A percentile compares a stretch with the other conserved stretches of the same genome.
Evolutionary conservation across 2,329 filamentous ascomycete species (phyloP).

Genomic region (Cladophialophora immunda): DNA sequence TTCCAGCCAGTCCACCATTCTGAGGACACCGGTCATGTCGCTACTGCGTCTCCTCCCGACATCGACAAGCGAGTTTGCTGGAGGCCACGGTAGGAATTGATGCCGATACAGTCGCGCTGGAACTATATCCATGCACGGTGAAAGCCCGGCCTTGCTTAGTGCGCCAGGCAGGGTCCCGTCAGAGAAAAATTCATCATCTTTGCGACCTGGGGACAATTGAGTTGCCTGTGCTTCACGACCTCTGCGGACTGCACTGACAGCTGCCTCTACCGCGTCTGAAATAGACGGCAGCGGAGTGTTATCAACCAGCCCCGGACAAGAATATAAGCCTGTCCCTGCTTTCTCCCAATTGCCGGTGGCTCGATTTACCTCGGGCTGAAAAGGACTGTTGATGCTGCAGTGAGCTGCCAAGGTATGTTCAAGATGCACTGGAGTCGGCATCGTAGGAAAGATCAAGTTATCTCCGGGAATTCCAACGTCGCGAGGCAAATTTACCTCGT

Average conservation of each 20-base stretch:
- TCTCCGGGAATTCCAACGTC: neutral
- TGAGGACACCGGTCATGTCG: neutral
- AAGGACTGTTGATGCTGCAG: neutral
- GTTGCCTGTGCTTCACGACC: neutral
- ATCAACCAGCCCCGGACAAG: neutral
- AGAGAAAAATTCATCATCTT: neutral
- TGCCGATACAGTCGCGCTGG: slow-evolving; percentile 9
- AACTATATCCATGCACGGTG: slow-evolving; percentile 11
- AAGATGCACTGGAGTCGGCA: neutral
- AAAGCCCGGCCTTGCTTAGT: neutral
- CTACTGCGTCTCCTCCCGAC: neutral
- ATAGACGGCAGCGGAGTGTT: neutral
- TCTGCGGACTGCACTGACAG: neutral
- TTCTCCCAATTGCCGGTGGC: slow-evolving; percentile 2
- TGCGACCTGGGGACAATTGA: neutral
- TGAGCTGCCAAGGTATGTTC: neutral
- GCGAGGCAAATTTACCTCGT: neutral
- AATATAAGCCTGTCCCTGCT: neutral
- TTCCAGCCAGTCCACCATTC: neutral
- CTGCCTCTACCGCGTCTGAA: neutral
- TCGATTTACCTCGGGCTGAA: neutral
- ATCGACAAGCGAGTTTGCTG: neutral
- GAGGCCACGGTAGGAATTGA: slow-evolving; percentile 11
- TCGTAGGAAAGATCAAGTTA: slow-evolving; percentile 14
- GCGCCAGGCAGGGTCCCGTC: neutral